Percentiles rank a stretch among this genome's conserved stretches.
Evolutionary conservation across 2,329 filamentous ascomycete genomes (phyloP).

Genomic region (Helotiales sp.): DNA sequence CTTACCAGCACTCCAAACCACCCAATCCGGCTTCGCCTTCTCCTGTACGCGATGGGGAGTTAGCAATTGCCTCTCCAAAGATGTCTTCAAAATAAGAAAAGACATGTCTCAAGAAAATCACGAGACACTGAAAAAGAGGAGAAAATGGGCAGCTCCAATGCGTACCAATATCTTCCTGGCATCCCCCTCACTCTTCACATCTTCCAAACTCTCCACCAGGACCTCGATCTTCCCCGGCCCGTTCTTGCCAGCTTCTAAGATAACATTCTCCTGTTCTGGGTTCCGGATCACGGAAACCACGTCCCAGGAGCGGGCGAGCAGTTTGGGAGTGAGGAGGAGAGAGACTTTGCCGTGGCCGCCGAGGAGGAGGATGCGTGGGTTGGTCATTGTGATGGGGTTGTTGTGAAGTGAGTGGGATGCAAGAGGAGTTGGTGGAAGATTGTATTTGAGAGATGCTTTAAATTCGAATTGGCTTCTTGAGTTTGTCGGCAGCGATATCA

Average conservation of each 20-base stretch:
- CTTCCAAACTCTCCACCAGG: slow-evolving; percentile 72
- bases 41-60: too few species aligned
- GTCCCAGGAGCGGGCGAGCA: slow-evolving; percentile 75
- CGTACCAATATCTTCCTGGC: slow-evolving; percentile 68
- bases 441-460: too few species aligned
- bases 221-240: slow-evolving; percentile 67
- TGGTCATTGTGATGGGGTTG: slow-evolving; percentile 12
- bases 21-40: slow-evolving; percentile 65
- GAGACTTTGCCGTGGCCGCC: slow-evolving; percentile 84
- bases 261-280: slow-evolving; percentile 66
- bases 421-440: too few species aligned
- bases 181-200: slow-evolving; percentile 66
- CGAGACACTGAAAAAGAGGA: too few species aligned
- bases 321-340: slow-evolving; percentile 74
- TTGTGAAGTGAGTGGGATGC: neutral
- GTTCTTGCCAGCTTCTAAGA: slow-evolving; percentile 57
- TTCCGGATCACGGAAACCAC: slow-evolving; percentile 81
- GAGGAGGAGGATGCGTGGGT: slow-evolving; percentile 54
- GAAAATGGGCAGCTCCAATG: too few species aligned
- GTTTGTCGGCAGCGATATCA: neutral
- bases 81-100: too few species aligned
- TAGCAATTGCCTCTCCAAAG: too few species aligned
- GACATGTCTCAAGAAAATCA: too few species aligned
- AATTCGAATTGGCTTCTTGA: neutral
- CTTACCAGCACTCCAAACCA: slow-evolving; percentile 71